Evolutionary conservation across 306 rosid genomes (phyloP).

Genomic region (Vachellia collinsii): DNA sequence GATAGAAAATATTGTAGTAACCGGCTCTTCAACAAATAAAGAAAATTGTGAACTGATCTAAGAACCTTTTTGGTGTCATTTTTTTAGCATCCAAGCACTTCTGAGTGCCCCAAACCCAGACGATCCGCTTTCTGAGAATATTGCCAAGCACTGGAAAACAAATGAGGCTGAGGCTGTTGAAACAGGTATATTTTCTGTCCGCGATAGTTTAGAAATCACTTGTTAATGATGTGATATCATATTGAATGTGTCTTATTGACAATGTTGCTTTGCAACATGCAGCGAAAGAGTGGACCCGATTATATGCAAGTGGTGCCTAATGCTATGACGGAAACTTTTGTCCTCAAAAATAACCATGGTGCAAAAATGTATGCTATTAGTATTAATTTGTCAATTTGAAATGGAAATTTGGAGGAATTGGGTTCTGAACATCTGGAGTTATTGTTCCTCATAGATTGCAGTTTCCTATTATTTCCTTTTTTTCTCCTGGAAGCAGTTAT

Average conservation of each 20-base stretch:
- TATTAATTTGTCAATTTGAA: conserved; percentile 47
- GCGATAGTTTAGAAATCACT: conserved; percentile 6
- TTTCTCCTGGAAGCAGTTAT: conserved; percentile 40
- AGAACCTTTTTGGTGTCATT: background rate
- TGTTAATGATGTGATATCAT: conserved; percentile 12
- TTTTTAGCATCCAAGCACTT: conserved; percentile 84
- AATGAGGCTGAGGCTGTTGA: conserved; percentile 94
- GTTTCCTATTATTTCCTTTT: conserved; percentile 41
- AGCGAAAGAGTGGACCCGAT: conserved; percentile 92
- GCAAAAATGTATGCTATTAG: conserved; percentile 48
- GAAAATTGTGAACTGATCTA: conserved; percentile 22
- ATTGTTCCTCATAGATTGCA: conserved; percentile 43
- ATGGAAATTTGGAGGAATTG: conserved; percentile 48
- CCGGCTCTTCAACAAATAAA: background rate
- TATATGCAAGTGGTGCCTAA: conserved; percentile 82
- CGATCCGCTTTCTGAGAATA: conserved; percentile 95
- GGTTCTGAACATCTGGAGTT: conserved; percentile 46
- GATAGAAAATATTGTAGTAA: conserved; percentile 1
- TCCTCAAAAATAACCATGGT: conserved; percentile 44
- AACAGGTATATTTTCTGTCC: conserved; percentile 58
- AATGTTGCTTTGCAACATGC: conserved; percentile 38
- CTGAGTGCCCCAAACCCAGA: conserved; percentile 97
- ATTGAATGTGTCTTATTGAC: conserved; percentile 11
- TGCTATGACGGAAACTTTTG: conserved; percentile 39
- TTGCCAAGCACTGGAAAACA: conserved; percentile 94